Percentiles rank a stretch among this genome's conserved stretches.
These are phyloP conservation scores for Trichoderma guizhouense DNA, from an alignment of 2,329 filamentous ascomycete genomes.

Conservation along the genomic window DNA sequence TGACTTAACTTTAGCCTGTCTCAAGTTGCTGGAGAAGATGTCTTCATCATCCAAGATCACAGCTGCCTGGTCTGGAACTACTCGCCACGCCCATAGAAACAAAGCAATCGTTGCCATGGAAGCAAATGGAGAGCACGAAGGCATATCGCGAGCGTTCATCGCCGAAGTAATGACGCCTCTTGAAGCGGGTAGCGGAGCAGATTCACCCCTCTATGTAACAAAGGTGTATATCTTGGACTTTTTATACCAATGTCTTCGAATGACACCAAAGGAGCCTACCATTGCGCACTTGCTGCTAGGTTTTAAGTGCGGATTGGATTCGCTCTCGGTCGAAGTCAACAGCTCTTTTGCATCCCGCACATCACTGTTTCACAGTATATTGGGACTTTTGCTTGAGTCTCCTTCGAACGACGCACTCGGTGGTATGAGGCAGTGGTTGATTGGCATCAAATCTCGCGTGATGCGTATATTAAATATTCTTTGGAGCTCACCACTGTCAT, in stretches of 20 bases:
- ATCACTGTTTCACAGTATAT: conserved; percentile 80
- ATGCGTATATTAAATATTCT: conserved; percentile 75
- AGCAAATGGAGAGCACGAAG: conserved; percentile 72
- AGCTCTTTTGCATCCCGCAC: conserved; percentile 67
- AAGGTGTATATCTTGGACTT: conserved; percentile 86
- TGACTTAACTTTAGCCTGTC: conserved; percentile 72
- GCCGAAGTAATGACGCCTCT: conserved; percentile 65
- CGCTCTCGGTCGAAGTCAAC: conserved; percentile 63
- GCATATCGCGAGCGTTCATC: conserved; percentile 72
- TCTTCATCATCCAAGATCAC: conserved; percentile 80
- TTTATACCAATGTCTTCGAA: conserved; percentile 72
- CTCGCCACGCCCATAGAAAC: conserved; percentile 65
- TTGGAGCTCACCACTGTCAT: conserved; percentile 79
- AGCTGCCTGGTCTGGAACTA: conserved; percentile 61
- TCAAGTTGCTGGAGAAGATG: conserved; percentile 81
- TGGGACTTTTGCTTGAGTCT: conserved; percentile 67
- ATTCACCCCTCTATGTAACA: conserved; percentile 71
- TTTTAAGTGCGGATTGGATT: conserved; percentile 72
- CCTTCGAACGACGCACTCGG: conserved; percentile 60
- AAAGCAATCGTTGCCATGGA: conserved; percentile 87
- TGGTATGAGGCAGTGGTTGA: conserved; percentile 63
- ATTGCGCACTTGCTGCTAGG: conserved; percentile 89
- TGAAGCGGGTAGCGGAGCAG: conserved; percentile 68
- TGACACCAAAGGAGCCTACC: conserved; percentile 72
- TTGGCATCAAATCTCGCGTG: conserved; percentile 64